Evolutionary conservation across 2,329 filamentous ascomycete species (phyloP), one percentile per base, ranked within the genome.

Genomic region (Paradendryphiella salina): DNA sequence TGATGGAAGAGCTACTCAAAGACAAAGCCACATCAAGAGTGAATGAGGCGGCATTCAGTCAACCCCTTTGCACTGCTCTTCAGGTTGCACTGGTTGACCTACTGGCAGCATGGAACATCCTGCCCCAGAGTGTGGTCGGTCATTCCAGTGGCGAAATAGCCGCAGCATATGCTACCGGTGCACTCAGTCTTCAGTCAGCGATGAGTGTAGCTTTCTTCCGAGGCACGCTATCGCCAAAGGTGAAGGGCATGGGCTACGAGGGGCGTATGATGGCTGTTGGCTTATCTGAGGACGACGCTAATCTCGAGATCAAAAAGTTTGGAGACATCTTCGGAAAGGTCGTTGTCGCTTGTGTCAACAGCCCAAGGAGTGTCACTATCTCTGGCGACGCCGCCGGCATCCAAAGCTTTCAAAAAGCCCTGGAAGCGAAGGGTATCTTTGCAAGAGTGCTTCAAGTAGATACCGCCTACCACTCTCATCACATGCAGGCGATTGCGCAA

Each of bases 381-480:
- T 78, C 77, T 8, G 79, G 79, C 0, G 74, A 79, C 49, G 47
- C 32, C 0, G 62, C 69, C 45, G 73, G 71, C 1, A 69, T 80
- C 5, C 57, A 68, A 0, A 59, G 70, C 38, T 53, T 73, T 3
- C 37, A 3, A 57, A 70, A 50, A 67, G 65, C 4, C 0, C 52
- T 79, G 0, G 61, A 73, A 1, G 59, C 67, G 3, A 58, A 73
- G 15, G 60, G 68, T 3, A 66, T 70, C 5, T 80, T 80, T 51
- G 68, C 64, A 3, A 65, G 74, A 1, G 51, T 64, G 10, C 70
- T 81, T 1, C 29, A 38, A 8, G 75, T 78, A 1, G 73, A 76
- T 20, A 68, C 63, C 9, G 78, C 78, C 0, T 80, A 79, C 44
- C 78, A 80, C 48, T 78, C 75, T 0, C 69, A 72, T 28, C 75